These are phyloP conservation scores for Plasmodium chabaudi DNA, from an alignment of 169 alveolate species.

Conservation along the genomic window DNA sequence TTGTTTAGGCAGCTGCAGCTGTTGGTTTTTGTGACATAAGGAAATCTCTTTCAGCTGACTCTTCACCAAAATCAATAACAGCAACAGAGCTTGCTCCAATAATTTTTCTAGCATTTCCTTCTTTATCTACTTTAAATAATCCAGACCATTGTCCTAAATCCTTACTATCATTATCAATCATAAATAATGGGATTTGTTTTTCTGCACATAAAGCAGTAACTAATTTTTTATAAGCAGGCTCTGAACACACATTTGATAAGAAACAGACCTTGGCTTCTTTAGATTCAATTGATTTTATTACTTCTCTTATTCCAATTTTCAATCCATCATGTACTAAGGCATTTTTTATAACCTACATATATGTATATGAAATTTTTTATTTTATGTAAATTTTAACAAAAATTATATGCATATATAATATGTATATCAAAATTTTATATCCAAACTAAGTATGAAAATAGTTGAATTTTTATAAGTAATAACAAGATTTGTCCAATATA, in stretches of 20 bases:
- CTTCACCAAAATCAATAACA: conserved; percentile 95
- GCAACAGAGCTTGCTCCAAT: conserved; percentile 98
- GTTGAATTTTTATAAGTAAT: background rate
- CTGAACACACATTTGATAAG: conserved; percentile 94
- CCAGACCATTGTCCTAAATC: conserved; percentile 98
- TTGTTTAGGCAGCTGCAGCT: conserved; percentile 15
- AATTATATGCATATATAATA: too few species aligned
- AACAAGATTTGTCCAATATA: background rate
- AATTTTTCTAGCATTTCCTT: conserved; percentile 95
- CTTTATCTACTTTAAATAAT: conserved; percentile 95
- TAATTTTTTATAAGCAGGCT: conserved; percentile 95
- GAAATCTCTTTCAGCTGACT: conserved; percentile 93
- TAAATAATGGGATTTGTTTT: conserved; percentile 92
- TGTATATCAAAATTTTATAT: too few species aligned
- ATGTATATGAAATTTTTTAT: conserved; percentile 8
- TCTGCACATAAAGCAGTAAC: conserved; percentile 93
- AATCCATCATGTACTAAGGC: conserved; percentile 94
- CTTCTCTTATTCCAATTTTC: conserved; percentile 95
- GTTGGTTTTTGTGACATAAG: conserved; percentile 88
- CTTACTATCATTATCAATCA: conserved; percentile 93
- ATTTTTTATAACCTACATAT: conserved; percentile 87
- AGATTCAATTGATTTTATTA: conserved; percentile 94
- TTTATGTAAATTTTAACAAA: background rate
- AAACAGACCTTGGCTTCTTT: conserved; percentile 95
- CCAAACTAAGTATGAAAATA: too few species aligned